These are phyloP conservation scores for Zea luxurians DNA, from an alignment of 176 grass and related monocot genomes.

Conservation along the genomic window DNA sequence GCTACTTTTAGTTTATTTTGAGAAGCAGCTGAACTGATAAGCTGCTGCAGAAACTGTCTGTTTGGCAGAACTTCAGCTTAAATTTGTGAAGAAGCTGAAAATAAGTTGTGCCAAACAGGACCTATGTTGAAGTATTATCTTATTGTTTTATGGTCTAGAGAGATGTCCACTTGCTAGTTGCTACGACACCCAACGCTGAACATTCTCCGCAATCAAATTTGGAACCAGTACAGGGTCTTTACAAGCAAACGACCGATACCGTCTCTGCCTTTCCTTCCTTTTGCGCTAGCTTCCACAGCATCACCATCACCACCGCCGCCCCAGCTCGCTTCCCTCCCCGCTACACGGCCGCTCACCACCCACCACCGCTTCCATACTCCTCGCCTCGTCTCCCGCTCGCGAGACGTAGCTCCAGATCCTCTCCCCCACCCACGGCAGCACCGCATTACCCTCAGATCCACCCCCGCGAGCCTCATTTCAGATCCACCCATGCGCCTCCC, in stretches of 20 bases:
- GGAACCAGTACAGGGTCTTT: neutral
- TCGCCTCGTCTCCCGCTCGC: neutral
- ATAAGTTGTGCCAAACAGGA: too few species aligned
- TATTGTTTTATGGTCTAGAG: too few species aligned
- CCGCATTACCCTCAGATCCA: constrained; percentile 49
- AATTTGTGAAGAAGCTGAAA: too few species aligned
- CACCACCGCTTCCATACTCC: constrained; percentile 27
- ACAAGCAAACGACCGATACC: constrained; percentile 20
- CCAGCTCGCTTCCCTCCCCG: constrained; percentile 16
- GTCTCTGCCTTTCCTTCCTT: constrained; percentile 22
- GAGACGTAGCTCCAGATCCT: constrained; percentile 33
- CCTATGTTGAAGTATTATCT: too few species aligned
- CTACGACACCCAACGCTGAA: neutral
- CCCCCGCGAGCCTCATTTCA: constrained; percentile 39
- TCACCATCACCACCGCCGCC: constrained; percentile 40
- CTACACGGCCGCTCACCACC: neutral
- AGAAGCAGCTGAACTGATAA: too few species aligned
- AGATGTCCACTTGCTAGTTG: too few species aligned
- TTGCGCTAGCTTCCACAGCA: constrained; percentile 41
- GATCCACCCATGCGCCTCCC: constrained; percentile 53
- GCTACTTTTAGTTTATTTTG: too few species aligned
- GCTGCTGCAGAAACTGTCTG: too few species aligned
- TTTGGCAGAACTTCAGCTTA: too few species aligned
- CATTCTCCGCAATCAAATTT: neutral
- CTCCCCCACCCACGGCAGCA: constrained; percentile 8